These are phyloP conservation scores for Xylaria multiplex DNA, from an alignment of 2,329 filamentous ascomycete genomes.

Conservation along the genomic window DNA sequence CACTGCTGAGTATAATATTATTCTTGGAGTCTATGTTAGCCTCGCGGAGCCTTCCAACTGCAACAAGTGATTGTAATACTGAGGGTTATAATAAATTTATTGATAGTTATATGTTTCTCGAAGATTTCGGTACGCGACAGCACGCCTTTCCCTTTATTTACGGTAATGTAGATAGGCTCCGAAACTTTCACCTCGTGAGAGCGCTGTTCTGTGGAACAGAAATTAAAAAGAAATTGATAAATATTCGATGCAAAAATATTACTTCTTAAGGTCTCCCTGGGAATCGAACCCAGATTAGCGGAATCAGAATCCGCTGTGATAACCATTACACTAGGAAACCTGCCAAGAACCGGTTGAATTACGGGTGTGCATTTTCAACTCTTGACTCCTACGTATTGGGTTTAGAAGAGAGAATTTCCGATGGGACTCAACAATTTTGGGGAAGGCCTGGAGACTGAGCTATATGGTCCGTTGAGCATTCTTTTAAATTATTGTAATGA, in stretches of 20 bases:
- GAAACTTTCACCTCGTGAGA: no score
- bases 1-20: no score
- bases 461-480: neutral
- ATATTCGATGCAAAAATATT: neutral
- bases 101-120: no score
- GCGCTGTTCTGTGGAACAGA: neutral
- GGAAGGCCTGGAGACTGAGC: neutral
- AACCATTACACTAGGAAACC: constrained; percentile 41
- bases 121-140: no score
- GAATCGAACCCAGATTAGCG: constrained; percentile 41
- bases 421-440: neutral
- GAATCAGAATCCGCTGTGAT: constrained; percentile 40
- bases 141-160: no score
- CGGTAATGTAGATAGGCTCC: no score
- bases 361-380: neutral
- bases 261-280: constrained; percentile 35
- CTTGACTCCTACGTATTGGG: neutral
- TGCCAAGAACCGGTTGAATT: constrained; percentile 1
- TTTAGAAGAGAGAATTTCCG: no score
- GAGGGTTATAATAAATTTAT: no score
- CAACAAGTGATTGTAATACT: no score
- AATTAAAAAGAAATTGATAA: neutral
- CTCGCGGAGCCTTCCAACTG: no score
- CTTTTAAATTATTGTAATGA: neutral
- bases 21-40: no score